Conservation (phyloP, 2,329 filamentous ascomycete species). For the Juglanconis oblonga region DNA sequence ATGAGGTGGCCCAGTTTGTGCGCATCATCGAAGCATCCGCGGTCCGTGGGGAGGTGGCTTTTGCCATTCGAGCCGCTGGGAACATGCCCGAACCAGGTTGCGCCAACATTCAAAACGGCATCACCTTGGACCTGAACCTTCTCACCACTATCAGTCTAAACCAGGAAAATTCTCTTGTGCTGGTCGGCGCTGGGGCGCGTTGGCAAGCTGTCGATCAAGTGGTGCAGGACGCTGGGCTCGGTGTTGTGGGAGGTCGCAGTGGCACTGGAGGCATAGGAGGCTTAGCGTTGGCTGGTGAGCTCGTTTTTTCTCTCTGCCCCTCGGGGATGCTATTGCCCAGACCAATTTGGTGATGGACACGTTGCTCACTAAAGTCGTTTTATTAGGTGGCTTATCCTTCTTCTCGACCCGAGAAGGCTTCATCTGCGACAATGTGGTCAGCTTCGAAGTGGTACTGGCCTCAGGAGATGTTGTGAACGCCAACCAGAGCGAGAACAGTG, state of each 20-base stretch:
- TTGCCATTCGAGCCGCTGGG: too few relatives aligned
- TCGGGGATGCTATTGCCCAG: conserved; percentile 1
- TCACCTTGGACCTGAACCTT: conserved; percentile 30
- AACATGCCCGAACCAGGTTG: conserved; percentile 29
- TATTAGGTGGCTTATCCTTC: conserved; percentile 36
- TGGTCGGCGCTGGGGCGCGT: conserved; percentile 32
- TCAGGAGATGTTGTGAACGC: conserved; percentile 37
- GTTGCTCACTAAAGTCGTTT: background rate
- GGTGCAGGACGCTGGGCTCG: conserved; percentile 28
- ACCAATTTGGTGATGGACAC: too few relatives aligned
- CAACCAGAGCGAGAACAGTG: conserved; percentile 30
- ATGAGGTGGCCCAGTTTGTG: too few relatives aligned
- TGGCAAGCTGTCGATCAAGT: conserved; percentile 36
- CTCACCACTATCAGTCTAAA: conserved; percentile 29
- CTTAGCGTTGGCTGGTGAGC: conserved; percentile 32
- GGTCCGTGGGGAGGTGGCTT: too few relatives aligned
- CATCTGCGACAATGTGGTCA: conserved; percentile 35
- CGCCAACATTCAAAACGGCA: conserved; percentile 32
- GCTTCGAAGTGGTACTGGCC: conserved; percentile 39
- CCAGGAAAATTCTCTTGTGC: conserved; percentile 22
- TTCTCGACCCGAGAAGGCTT: conserved; percentile 38
- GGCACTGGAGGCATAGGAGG: conserved; percentile 35
- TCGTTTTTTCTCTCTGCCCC: conserved; percentile 23
- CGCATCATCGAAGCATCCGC: too few relatives aligned
- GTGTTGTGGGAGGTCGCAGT: conserved; percentile 33